A percentile compares a stretch with the other conserved stretches of the same genome.
Conservation (phyloP, 805 yeast species). For the Ogataea paraovalis region DNA sequence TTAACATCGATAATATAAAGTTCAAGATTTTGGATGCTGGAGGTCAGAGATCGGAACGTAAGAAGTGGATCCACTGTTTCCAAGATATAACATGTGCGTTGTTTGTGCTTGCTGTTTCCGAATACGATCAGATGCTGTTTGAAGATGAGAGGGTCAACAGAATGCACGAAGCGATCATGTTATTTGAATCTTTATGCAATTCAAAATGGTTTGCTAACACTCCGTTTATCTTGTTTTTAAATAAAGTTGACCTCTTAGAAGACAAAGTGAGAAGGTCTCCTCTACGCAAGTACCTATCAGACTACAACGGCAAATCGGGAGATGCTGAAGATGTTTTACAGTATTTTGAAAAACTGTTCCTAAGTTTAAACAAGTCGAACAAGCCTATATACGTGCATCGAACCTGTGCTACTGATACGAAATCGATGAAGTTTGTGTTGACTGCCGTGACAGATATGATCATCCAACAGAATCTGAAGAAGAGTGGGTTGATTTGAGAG, state of each 20-base stretch:
- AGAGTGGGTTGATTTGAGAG: conserved; percentile 62
- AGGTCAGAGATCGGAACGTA: conserved; percentile 88
- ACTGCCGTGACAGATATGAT: conserved; percentile 92
- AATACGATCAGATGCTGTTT: conserved; percentile 86
- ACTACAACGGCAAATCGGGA: conserved; percentile 60
- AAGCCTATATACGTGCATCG: conserved; percentile 86
- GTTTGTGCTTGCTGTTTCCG: conserved; percentile 85
- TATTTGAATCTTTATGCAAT: conserved; percentile 80
- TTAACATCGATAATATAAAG: conserved; percentile 58
- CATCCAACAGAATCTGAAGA: conserved; percentile 74
- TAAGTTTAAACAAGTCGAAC: conserved; percentile 56
- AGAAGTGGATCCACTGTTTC: conserved; percentile 93
- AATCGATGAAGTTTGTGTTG: conserved; percentile 83
- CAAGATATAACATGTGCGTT: conserved; percentile 84
- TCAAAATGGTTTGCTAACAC: conserved; percentile 81
- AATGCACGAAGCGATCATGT: conserved; percentile 82
- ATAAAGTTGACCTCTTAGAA: conserved; percentile 80
- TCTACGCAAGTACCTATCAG: conserved; percentile 71
- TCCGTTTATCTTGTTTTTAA: conserved; percentile 84
- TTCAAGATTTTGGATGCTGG: conserved; percentile 92
- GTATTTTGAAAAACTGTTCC: conserved; percentile 67
- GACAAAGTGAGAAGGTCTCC: conserved; percentile 65
- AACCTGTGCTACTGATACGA: conserved; percentile 93
- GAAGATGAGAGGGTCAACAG: conserved; percentile 89
- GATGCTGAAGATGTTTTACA: conserved; percentile 64